Conservation (phyloP, 306 rosid species). For the Herpetospermum pedunculosum region DNA sequence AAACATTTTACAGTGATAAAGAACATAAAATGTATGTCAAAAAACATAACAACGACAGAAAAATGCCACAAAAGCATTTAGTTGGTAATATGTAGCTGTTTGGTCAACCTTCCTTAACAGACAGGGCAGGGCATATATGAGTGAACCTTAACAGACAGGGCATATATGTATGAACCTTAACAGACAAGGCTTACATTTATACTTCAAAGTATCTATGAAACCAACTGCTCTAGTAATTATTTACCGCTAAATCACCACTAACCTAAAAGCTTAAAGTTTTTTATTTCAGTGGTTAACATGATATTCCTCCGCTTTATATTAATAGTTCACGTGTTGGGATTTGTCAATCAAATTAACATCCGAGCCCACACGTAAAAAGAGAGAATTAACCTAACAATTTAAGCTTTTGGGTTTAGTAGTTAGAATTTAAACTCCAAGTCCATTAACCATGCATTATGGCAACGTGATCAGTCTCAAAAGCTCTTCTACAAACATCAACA, state of each 20-base stretch:
- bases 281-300: background rate
- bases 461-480: background rate
- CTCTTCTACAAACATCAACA: background rate
- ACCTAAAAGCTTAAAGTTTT: background rate
- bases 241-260: background rate
- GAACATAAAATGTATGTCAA: background rate
- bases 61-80: background rate
- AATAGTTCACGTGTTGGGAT: background rate
- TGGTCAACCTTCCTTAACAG: constrained; percentile 5
- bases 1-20: background rate
- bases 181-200: background rate
- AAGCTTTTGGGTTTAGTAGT: background rate
- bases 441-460: background rate
- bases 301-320: background rate
- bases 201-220: background rate
- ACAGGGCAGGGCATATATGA: background rate
- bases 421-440: background rate
- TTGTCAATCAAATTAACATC: background rate
- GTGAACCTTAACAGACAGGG: background rate
- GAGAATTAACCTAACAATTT: background rate
- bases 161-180: background rate
- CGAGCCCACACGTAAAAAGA: background rate
- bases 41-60: background rate
- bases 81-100: background rate
- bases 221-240: background rate